Evolutionary conservation across 345 rosid species (phyloP).

Genomic region (Rhizophora mangle): DNA sequence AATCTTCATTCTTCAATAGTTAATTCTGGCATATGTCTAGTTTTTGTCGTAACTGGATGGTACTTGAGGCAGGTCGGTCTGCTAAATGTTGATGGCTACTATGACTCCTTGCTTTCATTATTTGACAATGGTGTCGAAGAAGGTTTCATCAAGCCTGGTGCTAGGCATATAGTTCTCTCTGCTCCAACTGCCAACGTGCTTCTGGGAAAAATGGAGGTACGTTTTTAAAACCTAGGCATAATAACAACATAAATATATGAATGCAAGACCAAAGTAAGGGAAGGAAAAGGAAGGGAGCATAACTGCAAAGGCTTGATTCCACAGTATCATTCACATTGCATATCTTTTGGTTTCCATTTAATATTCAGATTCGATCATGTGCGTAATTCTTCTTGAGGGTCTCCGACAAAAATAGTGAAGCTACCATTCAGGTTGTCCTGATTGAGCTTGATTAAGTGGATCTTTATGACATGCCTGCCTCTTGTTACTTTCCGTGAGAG

Average conservation of each 20-base stretch:
- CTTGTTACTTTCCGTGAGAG: no score
- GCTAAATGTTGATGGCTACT: slow-evolving; percentile 93
- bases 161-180: slow-evolving; percentile 76
- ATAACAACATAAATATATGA: not conserved
- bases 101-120: slow-evolving; percentile 66
- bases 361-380: not conserved
- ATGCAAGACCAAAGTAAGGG: not conserved
- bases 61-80: slow-evolving; percentile 64
- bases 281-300: not conserved
- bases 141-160: slow-evolving; percentile 87
- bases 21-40: not conserved
- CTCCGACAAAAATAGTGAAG: not conserved
- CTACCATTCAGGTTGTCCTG: not conserved
- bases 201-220: slow-evolving; percentile 89
- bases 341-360: not conserved
- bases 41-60: slow-evolving; percentile 3
- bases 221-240: slow-evolving; percentile 2
- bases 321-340: not conserved
- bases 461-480: not conserved
- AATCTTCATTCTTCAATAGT: slow-evolving; percentile 16
- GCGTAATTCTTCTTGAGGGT: not conserved
- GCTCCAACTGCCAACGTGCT: slow-evolving; percentile 87
- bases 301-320: not conserved
- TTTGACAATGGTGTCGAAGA: slow-evolving; percentile 91
- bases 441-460: not conserved